phyloP scores from a whole-genome alignment of 495 filamentous ascomycete species.

The Aspergillus leporis region DNA sequence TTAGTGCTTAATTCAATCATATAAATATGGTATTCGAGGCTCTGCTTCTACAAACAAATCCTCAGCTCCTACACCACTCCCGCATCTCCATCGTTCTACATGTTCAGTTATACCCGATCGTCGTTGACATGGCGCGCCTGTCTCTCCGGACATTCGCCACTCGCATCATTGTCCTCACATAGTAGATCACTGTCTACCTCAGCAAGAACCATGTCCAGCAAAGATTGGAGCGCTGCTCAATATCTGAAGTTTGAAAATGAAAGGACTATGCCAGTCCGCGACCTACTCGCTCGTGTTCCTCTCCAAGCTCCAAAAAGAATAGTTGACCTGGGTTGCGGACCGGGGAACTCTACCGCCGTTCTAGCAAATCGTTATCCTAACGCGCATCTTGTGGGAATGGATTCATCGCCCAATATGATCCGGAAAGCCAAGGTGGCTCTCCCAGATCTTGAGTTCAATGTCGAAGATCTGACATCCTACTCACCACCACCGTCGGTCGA shows the following conservation, averaged over 20 bases:
- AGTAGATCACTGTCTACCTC: background rate
- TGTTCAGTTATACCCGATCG: background rate
- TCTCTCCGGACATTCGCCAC: background rate
- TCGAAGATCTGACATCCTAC: conserved; percentile 43
- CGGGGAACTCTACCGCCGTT: conserved; percentile 52
- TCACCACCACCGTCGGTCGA: conserved; percentile 32
- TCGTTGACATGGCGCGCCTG: background rate
- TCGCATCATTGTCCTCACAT: background rate
- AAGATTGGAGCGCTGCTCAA: conserved; percentile 49
- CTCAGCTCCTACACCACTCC: background rate
- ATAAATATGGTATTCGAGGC: too few species aligned
- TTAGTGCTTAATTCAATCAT: background rate
- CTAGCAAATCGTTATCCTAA: conserved; percentile 46
- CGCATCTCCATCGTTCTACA: background rate
- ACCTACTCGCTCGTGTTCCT: conserved; percentile 43
- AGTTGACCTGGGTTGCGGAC: conserved; percentile 58
- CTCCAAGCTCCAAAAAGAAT: conserved; percentile 37
- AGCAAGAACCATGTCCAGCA: conserved; percentile 24
- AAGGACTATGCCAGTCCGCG: conserved; percentile 44
- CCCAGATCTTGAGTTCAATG: conserved; percentile 32
- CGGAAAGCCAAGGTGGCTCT: conserved; percentile 38
- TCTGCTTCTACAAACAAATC: too few species aligned
- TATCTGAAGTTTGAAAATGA: conserved; percentile 51
- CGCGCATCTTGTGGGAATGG: conserved; percentile 50
- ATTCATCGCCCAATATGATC: conserved; percentile 56